Percentiles rank a stretch among this genome's conserved stretches.
phyloP scores from a whole-genome alignment of 2,329 filamentous ascomycete genomes.

The Xylariaceae sp. region DNA sequence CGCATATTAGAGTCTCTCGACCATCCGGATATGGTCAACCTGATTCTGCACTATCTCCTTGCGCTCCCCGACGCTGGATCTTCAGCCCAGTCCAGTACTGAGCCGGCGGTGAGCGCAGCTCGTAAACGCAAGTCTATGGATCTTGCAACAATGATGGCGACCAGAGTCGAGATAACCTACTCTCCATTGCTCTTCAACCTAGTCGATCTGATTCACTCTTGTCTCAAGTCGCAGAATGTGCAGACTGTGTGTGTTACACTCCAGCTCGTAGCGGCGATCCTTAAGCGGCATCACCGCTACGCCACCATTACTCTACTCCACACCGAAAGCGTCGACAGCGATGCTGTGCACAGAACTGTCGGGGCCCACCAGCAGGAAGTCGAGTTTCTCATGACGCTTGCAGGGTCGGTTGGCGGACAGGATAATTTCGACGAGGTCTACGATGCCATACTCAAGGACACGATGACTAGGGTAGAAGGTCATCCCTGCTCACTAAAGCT shows the following conservation, averaged over 20 bases:
- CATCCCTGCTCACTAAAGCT: conserved; percentile 66
- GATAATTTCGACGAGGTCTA: conserved; percentile 68
- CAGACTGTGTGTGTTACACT: conserved; percentile 88
- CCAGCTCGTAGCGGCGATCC: conserved; percentile 76
- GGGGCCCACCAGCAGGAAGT: conserved; percentile 71
- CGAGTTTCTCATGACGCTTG: conserved; percentile 61
- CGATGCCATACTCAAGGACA: conserved; percentile 63
- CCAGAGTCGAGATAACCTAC: conserved; percentile 62
- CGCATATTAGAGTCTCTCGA: conserved; percentile 87
- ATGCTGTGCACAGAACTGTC: conserved; percentile 54
- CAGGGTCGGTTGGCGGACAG: conserved; percentile 59
- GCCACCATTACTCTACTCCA: conserved; percentile 70
- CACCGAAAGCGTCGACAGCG: conserved; percentile 50
- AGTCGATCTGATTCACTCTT: conserved; percentile 82
- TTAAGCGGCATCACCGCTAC: conserved; percentile 82
- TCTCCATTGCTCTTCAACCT: conserved; percentile 89
- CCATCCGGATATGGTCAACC: conserved; percentile 87
- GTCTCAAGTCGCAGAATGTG: conserved; percentile 72
- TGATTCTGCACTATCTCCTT: conserved; percentile 86
- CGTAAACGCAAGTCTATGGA: conserved; percentile 86
- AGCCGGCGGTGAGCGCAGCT: conserved; percentile 55
- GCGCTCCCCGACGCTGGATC: conserved; percentile 59
- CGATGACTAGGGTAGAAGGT: conserved; percentile 58
- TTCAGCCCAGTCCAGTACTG: conserved; percentile 27
- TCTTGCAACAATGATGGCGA: conserved; percentile 69